Percentiles rank a stretch among this genome's conserved stretches.
phyloP scores from a whole-genome alignment of 73 alveolate genomes.

The Paramecium caudatum region DNA sequence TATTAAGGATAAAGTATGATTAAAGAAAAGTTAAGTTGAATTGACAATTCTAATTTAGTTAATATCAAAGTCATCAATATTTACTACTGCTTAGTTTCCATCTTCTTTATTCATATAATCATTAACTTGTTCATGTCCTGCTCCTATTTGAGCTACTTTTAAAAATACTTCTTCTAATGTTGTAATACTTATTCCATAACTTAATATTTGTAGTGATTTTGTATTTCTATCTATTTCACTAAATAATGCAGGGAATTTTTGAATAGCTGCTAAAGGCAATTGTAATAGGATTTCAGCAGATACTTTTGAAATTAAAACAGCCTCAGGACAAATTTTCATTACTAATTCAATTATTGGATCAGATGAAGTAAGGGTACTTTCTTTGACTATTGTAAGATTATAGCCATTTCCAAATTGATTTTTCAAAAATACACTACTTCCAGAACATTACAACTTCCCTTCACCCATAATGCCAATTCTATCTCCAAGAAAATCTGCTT shows the following conservation, averaged over 20 bases:
- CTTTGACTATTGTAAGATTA: constrained; percentile 80
- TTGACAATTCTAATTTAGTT: constrained; percentile 71
- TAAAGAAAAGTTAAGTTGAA: constrained; percentile 67
- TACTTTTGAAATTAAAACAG: constrained; percentile 79
- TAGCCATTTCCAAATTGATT: constrained; percentile 94
- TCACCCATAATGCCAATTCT: constrained; percentile 96
- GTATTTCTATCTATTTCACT: constrained; percentile 78
- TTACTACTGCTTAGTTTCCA: neutral
- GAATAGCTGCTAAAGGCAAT: constrained; percentile 73
- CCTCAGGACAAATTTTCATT: constrained; percentile 62
- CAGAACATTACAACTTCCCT: constrained; percentile 93
- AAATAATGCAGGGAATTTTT: constrained; percentile 80
- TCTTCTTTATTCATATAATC: constrained; percentile 16
- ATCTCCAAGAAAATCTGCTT: constrained; percentile 97
- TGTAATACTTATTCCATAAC: constrained; percentile 92
- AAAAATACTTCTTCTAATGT: constrained; percentile 99
- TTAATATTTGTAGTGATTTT: constrained; percentile 65
- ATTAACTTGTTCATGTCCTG: constrained; percentile 60
- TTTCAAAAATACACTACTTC: constrained; percentile 92
- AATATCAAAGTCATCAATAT: constrained; percentile 65
- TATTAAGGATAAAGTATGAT: constrained; percentile 87
- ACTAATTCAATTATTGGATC: constrained; percentile 77
- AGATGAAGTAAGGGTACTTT: constrained; percentile 51
- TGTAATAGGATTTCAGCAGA: constrained; percentile 82
- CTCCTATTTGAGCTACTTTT: constrained; percentile 83